A percentile compares a stretch with the other conserved stretches of the same genome.
Conservation (phyloP, 2,329 filamentous ascomycete genomes). For the Ophiostoma australiae region DNA sequence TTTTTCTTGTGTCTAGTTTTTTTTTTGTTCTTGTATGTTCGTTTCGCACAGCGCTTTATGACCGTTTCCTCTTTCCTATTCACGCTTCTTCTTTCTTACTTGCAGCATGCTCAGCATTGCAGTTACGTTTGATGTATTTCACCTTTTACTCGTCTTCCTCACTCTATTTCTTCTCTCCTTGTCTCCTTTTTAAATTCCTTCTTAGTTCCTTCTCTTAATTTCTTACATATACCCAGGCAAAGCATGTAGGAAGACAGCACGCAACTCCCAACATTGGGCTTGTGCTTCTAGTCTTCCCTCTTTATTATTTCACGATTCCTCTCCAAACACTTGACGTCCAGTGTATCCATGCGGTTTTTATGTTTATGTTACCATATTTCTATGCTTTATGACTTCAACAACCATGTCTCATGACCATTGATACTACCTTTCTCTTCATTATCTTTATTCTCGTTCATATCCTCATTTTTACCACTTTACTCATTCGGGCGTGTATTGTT, state of each 20-base stretch:
- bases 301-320: background rate
- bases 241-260: conserved; percentile 6
- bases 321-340: background rate
- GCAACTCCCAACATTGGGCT: too few species aligned
- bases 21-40: background rate
- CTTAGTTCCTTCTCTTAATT: conserved; percentile 6
- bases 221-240: conserved; percentile 13
- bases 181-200: background rate
- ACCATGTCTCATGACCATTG: background rate
- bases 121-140: background rate
- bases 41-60: background rate
- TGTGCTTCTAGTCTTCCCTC: background rate
- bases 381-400: background rate
- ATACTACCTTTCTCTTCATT: background rate
- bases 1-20: background rate
- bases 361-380: background rate
- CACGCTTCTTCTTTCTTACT: background rate
- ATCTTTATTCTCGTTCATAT: background rate
- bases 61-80: background rate
- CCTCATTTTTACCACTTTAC: background rate
- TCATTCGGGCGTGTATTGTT: background rate
- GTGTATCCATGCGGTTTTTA: background rate
- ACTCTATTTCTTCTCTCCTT: background rate
- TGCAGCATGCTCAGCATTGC: background rate
- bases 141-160: background rate